Conservation (phyloP, 1,284 basidiomycete species). For the Pyrrhoderma noxium region DNA sequence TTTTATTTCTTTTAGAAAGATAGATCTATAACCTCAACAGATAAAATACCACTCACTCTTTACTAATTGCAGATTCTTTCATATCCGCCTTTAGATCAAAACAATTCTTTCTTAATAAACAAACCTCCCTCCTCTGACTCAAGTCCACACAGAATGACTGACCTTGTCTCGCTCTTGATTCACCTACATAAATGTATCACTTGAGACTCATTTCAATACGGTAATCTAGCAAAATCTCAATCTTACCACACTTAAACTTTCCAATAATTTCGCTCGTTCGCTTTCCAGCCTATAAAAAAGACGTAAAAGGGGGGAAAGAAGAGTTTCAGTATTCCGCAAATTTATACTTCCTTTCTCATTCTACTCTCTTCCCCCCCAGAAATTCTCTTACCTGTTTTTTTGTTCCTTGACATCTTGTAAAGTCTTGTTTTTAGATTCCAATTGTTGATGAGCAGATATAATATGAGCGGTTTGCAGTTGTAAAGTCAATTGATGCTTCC, state of each 20-base stretch:
- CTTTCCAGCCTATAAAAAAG: slow-evolving; percentile 53
- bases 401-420: slow-evolving; percentile 75
- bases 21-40: slow-evolving; percentile 6
- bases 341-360: no score
- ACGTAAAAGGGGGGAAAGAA: slow-evolving; percentile 1
- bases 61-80: slow-evolving; percentile 43
- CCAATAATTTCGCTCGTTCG: slow-evolving; percentile 57
- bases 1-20: neutral
- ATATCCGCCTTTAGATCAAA: slow-evolving; percentile 40
- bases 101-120: no score
- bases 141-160: slow-evolving; percentile 10
- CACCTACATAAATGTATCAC: slow-evolving; percentile 37
- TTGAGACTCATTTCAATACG: no score
- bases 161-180: slow-evolving; percentile 76
- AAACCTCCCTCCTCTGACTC: no score
- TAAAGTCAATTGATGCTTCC: slow-evolving; percentile 72
- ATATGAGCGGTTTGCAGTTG: slow-evolving; percentile 83
- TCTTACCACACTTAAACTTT: slow-evolving; percentile 56
- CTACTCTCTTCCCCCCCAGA: no score
- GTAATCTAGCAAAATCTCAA: no score
- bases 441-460: slow-evolving; percentile 65
- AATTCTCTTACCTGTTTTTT: slow-evolving; percentile 53
- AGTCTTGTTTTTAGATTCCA: slow-evolving; percentile 67
- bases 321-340: no score
- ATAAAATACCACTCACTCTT: slow-evolving; percentile 43